Conservation (phyloP, 2,329 filamentous ascomycete genomes). For the Sporothrix phasma region DNA sequence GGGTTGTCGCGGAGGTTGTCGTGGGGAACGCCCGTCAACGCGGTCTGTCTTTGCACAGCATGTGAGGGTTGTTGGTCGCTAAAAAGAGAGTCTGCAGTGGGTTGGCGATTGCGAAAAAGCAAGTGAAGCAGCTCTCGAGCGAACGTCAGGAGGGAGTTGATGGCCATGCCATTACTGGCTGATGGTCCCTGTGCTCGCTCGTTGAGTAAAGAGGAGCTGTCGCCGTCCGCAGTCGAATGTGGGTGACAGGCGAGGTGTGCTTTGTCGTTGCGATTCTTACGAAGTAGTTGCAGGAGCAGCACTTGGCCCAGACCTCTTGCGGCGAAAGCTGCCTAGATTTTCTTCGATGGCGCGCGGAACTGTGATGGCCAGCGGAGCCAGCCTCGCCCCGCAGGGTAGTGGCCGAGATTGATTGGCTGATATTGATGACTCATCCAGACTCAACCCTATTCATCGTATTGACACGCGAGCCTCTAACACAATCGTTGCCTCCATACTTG, state of each 20-base stretch:
- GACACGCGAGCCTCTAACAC: background rate
- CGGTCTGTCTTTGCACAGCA: background rate
- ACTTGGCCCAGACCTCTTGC: background rate
- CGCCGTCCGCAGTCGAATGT: background rate
- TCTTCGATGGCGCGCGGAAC: background rate
- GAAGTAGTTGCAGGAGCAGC: background rate
- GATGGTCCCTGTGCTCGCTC: background rate
- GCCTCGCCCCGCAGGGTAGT: background rate
- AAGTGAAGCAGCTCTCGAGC: background rate
- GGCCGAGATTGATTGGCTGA: background rate
- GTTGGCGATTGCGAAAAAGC: background rate
- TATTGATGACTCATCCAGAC: background rate
- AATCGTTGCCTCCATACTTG: background rate
- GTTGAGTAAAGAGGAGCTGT: background rate
- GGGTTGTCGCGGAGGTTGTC: too few relatives aligned
- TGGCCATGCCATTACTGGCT: constrained; percentile 12
- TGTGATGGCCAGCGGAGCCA: background rate
- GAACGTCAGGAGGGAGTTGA: constrained; percentile 2
- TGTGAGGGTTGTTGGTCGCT: background rate
- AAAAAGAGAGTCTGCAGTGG: background rate
- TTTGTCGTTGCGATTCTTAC: background rate
- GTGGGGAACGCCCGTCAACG: background rate
- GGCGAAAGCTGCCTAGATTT: background rate
- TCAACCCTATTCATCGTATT: background rate
- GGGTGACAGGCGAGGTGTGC: background rate